Conservation (phyloP, 73 alveolate species). For the Paramecium caudatum region DNA sequence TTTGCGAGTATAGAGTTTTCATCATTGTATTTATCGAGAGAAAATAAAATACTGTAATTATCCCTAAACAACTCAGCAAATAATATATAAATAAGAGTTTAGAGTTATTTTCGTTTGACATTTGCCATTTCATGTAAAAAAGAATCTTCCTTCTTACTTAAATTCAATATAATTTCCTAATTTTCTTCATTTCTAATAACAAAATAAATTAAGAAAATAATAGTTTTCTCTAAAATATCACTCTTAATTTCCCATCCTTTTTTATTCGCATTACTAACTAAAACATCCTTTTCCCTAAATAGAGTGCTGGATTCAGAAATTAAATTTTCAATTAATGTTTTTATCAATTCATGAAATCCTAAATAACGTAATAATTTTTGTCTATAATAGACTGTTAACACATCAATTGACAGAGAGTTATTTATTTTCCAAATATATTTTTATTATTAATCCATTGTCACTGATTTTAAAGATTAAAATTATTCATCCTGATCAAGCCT, state of each 20-base stretch:
- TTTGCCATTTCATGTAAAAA: conserved; percentile 56
- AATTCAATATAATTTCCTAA: conserved; percentile 20
- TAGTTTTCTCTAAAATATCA: conserved; percentile 44
- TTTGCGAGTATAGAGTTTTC: conserved; percentile 10
- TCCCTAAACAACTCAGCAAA: conserved; percentile 64
- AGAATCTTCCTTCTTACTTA: neutral
- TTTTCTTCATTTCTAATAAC: conserved; percentile 61
- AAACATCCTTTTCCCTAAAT: conserved; percentile 57
- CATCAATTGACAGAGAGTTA: conserved; percentile 42
- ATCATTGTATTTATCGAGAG: neutral
- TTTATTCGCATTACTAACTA: neutral
- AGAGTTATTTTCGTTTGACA: conserved; percentile 31
- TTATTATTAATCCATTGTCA: conserved; percentile 24
- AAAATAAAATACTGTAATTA: conserved; percentile 54
- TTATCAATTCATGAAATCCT: conserved; percentile 28
- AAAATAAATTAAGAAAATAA: conserved; percentile 53
- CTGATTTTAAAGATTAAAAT: conserved; percentile 3
- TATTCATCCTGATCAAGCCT: neutral
- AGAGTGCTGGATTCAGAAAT: conserved; percentile 26
- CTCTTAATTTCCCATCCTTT: conserved; percentile 71
- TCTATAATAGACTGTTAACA: conserved; percentile 8
- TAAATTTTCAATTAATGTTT: conserved; percentile 44
- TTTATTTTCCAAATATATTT: conserved; percentile 49
- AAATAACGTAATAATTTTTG: conserved; percentile 36
- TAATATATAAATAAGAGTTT: conserved; percentile 16